A percentile compares a stretch with the other conserved stretches of the same genome.
These are phyloP conservation scores for Schizonepeta tenuifolia DNA, from an alignment of 257 asterid genomes.

Conservation along the genomic window DNA sequence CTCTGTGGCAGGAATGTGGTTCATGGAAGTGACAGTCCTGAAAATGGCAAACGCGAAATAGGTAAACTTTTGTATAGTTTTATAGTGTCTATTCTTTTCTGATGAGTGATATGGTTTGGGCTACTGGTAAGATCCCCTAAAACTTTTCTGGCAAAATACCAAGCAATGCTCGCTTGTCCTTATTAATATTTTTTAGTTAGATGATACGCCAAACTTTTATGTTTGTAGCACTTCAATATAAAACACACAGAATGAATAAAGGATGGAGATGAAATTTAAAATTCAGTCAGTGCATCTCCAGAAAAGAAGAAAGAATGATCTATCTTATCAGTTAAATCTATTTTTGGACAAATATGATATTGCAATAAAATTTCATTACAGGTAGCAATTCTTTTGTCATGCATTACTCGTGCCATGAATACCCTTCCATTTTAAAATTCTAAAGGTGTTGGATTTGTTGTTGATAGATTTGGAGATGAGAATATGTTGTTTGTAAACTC, in stretches of 20 bases:
- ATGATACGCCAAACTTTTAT: neutral
- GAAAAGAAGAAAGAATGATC: neutral
- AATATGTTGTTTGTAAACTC: neutral
- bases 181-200: neutral
- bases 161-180: neutral
- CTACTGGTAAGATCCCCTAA: neutral
- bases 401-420: neutral
- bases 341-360: neutral
- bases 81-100: neutral
- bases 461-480: neutral
- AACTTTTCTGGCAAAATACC: neutral
- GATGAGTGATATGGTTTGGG: slow-evolving; percentile 10
- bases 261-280: neutral
- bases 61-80: slow-evolving; percentile 44
- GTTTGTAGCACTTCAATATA: neutral
- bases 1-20: slow-evolving; percentile 76
- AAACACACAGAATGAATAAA: neutral
- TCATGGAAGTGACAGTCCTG: slow-evolving; percentile 97
- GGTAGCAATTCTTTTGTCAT: neutral
- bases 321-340: slow-evolving; percentile 8
- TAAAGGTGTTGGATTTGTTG: neutral
- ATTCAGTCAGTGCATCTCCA: neutral
- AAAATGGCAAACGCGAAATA: slow-evolving; percentile 84
- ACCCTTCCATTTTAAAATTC: neutral
- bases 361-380: neutral